Evolutionary conservation across 1,284 basidiomycete genomes (phyloP).

Genomic region (Malassezia dermatis): DNA sequence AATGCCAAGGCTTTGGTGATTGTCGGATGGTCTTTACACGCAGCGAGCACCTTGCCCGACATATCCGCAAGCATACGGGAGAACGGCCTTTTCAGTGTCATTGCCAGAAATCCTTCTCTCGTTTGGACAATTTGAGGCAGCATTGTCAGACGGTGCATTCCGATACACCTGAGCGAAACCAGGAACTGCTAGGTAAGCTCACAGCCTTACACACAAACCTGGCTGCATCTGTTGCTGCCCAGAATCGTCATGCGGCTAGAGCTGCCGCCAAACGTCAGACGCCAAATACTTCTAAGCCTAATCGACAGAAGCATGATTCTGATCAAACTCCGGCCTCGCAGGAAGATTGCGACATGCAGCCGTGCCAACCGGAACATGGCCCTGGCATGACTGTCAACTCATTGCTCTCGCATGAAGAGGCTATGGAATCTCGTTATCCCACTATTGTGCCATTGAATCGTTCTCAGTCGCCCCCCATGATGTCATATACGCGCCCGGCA

Average conservation of each 20-base stretch:
- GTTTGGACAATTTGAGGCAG: conserved; percentile 89
- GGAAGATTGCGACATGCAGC: background rate
- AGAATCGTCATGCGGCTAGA: background rate
- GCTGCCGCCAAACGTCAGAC: background rate
- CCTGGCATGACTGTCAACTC: background rate
- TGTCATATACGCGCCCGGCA: background rate
- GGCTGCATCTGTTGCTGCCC: conserved; percentile 46
- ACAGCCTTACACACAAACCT: conserved; percentile 74
- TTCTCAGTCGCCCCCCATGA: background rate
- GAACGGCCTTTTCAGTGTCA: conserved; percentile 86
- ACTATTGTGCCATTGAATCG: background rate
- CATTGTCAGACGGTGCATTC: conserved; percentile 92
- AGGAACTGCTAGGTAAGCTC: conserved; percentile 79
- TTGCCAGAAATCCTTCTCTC: conserved; percentile 86
- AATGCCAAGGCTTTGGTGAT: conserved; percentile 85
- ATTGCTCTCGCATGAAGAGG: background rate
- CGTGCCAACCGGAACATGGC: background rate
- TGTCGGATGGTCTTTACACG: conserved; percentile 92
- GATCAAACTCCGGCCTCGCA: background rate
- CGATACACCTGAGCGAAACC: conserved; percentile 72
- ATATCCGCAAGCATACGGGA: conserved; percentile 93
- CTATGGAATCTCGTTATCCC: background rate
- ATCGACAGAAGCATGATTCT: background rate
- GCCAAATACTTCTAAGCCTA: background rate
- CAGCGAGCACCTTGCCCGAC: conserved; percentile 85